A percentile compares a stretch with the other conserved stretches of the same genome.
Conservation (phyloP, 805 yeast genomes). For the Candida qinlingensis region DNA sequence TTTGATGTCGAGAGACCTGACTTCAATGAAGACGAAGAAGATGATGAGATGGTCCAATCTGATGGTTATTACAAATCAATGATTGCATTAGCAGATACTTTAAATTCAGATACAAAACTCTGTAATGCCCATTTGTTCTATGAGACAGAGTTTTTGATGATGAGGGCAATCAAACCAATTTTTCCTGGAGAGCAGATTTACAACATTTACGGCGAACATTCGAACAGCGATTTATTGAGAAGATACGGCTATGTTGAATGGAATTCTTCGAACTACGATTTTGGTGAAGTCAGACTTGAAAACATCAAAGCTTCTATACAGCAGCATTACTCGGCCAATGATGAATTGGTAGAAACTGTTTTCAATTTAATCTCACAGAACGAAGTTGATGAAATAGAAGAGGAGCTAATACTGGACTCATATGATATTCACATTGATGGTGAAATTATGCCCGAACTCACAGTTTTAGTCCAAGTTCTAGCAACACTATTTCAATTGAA, state of each 20-base stretch:
- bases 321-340: constrained; percentile 16
- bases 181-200: constrained; percentile 66
- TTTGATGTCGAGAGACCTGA: constrained; percentile 65
- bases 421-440: constrained; percentile 59
- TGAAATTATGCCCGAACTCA: constrained; percentile 55
- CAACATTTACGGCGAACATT: constrained; percentile 86
- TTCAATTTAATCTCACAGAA: constrained; percentile 25
- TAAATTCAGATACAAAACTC: constrained; percentile 76
- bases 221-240: constrained; percentile 85
- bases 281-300: constrained; percentile 63
- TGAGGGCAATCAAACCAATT: constrained; percentile 65
- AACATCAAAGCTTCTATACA: constrained; percentile 35
- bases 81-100: constrained; percentile 90
- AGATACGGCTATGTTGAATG: constrained; percentile 88
- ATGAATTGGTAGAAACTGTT: constrained; percentile 30
- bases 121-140: constrained; percentile 70
- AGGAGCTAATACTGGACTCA: constrained; percentile 43
- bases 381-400: constrained; percentile 33
- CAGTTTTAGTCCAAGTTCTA: constrained; percentile 48
- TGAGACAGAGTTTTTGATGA: constrained; percentile 46
- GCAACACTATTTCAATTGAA: constrained; percentile 28
- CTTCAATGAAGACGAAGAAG: constrained; percentile 29
- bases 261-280: constrained; percentile 68
- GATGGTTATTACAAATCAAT: constrained; percentile 61
- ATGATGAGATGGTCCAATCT: constrained; percentile 32